These are phyloP conservation scores for Nakaseomyces nivariensis DNA, from an alignment of 1,139 yeast genomes.

Conservation along the genomic window DNA sequence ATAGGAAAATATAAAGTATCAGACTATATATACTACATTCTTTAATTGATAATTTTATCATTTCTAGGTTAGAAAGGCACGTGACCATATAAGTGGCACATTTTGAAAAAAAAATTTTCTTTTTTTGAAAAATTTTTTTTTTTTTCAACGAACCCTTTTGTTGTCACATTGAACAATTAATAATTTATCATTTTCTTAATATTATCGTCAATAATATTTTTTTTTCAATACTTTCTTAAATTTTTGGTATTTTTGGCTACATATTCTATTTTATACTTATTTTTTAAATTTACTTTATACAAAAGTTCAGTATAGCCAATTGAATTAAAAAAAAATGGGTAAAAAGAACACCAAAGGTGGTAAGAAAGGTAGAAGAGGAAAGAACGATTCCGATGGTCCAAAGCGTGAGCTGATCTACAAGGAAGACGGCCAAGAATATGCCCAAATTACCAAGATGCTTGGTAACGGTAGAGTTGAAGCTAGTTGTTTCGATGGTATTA, in stretches of 20 bases:
- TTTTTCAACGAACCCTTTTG: no score
- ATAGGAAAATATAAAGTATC: no score
- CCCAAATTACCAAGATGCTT: slow-evolving; percentile 95
- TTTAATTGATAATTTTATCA: no score
- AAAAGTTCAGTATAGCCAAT: not conserved
- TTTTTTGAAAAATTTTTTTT: no score
- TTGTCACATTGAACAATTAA: not conserved
- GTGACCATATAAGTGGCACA: no score
- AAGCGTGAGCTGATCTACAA: slow-evolving; percentile 87
- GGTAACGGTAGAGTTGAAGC: slow-evolving; percentile 98
- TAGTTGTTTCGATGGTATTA: slow-evolving; percentile 83
- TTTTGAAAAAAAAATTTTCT: no score
- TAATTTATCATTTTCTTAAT: no score
- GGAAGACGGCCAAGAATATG: slow-evolving; percentile 98
- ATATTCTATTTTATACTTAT: not conserved
- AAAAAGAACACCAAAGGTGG: slow-evolving; percentile 36
- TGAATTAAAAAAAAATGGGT: slow-evolving; percentile 24
- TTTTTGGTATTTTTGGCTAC: not conserved
- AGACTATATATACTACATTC: no score
- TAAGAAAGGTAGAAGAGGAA: slow-evolving; percentile 94
- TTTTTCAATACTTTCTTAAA: no score
- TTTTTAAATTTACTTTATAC: no score
- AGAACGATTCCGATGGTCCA: slow-evolving; percentile 84
- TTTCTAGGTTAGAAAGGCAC: no score
- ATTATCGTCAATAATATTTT: no score